phyloP scores from a whole-genome alignment of 2,329 filamentous ascomycete species.

The Aspergillus piperis region DNA sequence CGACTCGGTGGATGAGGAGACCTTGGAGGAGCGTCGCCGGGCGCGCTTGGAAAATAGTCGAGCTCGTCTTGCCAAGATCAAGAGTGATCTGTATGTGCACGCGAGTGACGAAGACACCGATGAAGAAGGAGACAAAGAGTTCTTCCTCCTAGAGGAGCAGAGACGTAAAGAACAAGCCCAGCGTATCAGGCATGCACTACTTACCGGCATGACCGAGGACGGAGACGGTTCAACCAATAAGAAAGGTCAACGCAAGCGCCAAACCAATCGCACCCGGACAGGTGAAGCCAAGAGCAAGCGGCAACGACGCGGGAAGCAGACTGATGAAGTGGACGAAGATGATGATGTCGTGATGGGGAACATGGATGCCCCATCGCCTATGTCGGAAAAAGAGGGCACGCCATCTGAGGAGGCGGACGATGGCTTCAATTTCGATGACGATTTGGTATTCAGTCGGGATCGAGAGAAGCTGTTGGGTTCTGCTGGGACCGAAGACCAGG shows the following conservation, averaged over 20 bases:
- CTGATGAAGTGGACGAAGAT: constrained; percentile 26
- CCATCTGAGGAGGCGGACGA: constrained; percentile 33
- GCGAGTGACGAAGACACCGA: constrained; percentile 90
- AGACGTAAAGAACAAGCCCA: constrained; percentile 60
- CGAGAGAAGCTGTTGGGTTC: constrained; percentile 19
- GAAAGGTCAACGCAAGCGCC: constrained; percentile 31
- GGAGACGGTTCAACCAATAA: constrained; percentile 30
- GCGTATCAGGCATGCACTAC: constrained; percentile 52
- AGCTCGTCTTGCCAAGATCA: constrained; percentile 78
- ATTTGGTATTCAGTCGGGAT: constrained; percentile 35
- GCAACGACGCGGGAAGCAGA: constrained; percentile 26
- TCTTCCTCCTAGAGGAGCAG: constrained; percentile 75
- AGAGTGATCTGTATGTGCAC: constrained; percentile 78
- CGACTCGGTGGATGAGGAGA: constrained; percentile 65
- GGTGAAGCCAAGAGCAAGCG: constrained; percentile 29
- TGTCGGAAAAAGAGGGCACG: constrained; percentile 19
- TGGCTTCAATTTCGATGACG: constrained; percentile 37
- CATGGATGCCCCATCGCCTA: constrained; percentile 21
- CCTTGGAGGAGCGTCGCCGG: constrained; percentile 59
- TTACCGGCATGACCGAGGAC: constrained; percentile 39
- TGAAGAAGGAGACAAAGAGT: constrained; percentile 68
- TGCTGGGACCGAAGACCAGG: neutral
- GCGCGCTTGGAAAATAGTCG: constrained; percentile 66
- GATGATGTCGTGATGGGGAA: constrained; percentile 37
- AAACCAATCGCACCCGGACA: constrained; percentile 29